Evolutionary conservation across 2,329 filamentous ascomycete species (phyloP), one percentile per base, ranked within the genome.

Genomic region (Fusarium palustre): DNA sequence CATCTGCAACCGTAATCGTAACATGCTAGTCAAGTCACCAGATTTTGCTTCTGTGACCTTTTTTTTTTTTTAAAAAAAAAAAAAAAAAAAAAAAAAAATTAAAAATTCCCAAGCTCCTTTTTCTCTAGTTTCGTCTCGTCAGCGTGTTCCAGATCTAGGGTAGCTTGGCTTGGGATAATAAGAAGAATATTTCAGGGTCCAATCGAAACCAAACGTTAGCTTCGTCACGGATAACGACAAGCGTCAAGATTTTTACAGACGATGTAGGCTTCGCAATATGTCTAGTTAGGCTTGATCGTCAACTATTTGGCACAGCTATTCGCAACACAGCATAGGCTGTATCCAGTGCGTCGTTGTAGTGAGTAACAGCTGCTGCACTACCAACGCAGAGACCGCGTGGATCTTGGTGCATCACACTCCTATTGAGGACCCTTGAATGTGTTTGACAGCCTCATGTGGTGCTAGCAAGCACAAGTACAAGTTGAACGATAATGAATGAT

Each of bases 121-220:
- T 28, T 50, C 45, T 36, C 34, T 39, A 24, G n/a, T 33, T 59
- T 38, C 60, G 28, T 28, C 31, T 64, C 38, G 43, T 50, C 54
- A 49, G 49, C 36, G 33, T 33, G 46, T 36, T 46, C 45, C 39
- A 38, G 42, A 64, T 59, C 31, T 43, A 67, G 63, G 67, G 67
- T 68, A 70, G 54, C 62, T 70, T 36, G 36, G 57, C 57, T 70
- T 39, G 31, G 47, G 46, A 39, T 42, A 22, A 58, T 41, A 41
- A 54, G 43, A 50, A 43, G 20, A 28, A 43, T 50, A 50, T 38
- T 50, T 63, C 53, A 66, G 57, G 66, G 66, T 68, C 62, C 58
- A 69, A 46, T 25, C 33, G 53, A 64, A 64, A 56, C 57, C 50
- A 69, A 49, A 30, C 41, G 42, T 66, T 64, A 64, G 58, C 61